Base-by-base conservation (phyloP, 2,329 filamentous ascomycete species). In the Penicillium sumatraense region DNA sequence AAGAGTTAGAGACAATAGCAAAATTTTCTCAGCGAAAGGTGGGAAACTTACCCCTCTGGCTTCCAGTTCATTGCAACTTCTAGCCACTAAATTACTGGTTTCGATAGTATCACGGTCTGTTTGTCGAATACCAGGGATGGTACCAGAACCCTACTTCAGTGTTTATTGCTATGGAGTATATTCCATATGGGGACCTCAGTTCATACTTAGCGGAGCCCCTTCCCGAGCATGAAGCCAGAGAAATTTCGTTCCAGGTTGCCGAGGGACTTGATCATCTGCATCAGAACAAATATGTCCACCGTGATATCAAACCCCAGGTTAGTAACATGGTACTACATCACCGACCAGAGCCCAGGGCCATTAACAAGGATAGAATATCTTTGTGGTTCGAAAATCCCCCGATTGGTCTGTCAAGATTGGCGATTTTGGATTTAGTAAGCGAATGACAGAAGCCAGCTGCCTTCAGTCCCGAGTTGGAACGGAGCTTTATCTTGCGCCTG, bases 271-370 rank as follows among this genome's bases (percentile, higher is more conserved):
- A 33, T 18, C 26, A 46, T 13, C 45, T 58, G 40, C 56, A 58
- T 33, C 40, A 44, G 3, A 53, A 58, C 48, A 40, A 18, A 8
- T 56, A 50, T 36, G 33, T 41, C 13, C 56, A 58, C 23, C 53
- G 56, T 29, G 56, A 58, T 14, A 23, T 59, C 3, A 59, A 59
- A 49, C 49, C 57, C n/a, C 26, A 48, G 20, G 53, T 58, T 36
- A 13, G 9, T 3, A 24, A 26, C 6, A 42, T n/a, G n/a, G n/a
- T n/a, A n/a, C n/a, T n/a, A n/a, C n/a, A n/a, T n/a, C n/a, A n/a
- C n/a, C n/a, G n/a, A n/a, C 11, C 38, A 5, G 13, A 41, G 9
- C 6, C 36, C 16, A 20, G 16, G n/a, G n/a, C n/a, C n/a, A n/a
- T 6, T 35, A 18, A 35, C 33, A 16, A 6, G 4, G 11, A 14